phyloP scores from a whole-genome alignment of 805 yeast genomes.

The Candida dajiaensis region DNA sequence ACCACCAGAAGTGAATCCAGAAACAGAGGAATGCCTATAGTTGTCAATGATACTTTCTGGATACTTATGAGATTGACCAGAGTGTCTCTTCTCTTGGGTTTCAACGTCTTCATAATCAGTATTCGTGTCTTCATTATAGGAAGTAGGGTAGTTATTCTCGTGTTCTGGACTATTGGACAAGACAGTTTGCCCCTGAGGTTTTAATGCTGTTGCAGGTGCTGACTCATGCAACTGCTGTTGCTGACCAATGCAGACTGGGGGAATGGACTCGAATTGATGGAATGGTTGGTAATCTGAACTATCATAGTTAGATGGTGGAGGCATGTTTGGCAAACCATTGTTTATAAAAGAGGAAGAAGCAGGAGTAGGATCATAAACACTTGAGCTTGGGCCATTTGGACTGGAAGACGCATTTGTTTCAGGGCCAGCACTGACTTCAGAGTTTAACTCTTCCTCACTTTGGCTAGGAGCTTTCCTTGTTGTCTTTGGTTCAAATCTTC shows the following conservation, averaged over 20 bases:
- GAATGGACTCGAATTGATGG: neutral
- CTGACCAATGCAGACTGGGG: neutral
- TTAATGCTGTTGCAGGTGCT: neutral
- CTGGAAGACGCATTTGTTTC: neutral
- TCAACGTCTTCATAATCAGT: neutral
- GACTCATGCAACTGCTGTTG: neutral
- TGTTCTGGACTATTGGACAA: conserved; percentile 1
- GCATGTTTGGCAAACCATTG: neutral
- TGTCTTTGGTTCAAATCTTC: neutral
- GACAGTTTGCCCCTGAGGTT: neutral
- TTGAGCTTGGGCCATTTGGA: conserved; percentile 13
- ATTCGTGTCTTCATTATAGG: neutral
- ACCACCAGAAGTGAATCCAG: conserved; percentile 3
- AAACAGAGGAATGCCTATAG: conserved; percentile 12
- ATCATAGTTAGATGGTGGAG: neutral
- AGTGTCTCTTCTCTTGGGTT: neutral
- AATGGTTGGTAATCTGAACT: neutral
- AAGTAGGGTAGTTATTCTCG: conserved; percentile 2
- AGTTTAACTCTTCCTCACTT: neutral
- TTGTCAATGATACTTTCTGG: conserved; percentile 23
- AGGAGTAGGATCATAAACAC: conserved; percentile 19
- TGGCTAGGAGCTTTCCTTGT: conserved; percentile 10
- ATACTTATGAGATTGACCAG: conserved; percentile 6
- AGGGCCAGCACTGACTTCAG: neutral
- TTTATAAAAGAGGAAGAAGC: neutral